Base-by-base conservation (phyloP, 2,329 filamentous ascomycete genomes). In the Aureobasidium lini region DNA sequence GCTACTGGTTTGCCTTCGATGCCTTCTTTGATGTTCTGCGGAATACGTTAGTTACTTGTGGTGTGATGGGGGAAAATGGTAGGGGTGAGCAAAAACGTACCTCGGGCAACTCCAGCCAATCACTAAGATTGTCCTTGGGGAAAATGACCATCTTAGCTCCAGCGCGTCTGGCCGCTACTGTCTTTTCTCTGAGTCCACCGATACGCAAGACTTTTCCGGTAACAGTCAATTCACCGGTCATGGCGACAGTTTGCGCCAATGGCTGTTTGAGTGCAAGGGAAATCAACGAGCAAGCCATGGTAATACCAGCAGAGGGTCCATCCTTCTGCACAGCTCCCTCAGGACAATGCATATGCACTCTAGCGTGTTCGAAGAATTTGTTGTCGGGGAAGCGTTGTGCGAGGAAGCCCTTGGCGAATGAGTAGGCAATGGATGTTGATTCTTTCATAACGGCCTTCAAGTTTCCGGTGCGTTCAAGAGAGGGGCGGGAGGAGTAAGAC, bases 391-490 rank as follows among this genome's bases (percentile, higher is more conserved):
- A 99, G 42, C 88, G 77, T 69, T 85, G 87, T 7, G 88, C 91
- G 81, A 97, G 86, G 61, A 93, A 80, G 0, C 90, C 86, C 77
- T 97, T 97, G 68, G 90, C 87, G 69, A 96, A 99, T 0, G 90
- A 95, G 78, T 99, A 97, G 48, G 94, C 95, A 64, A 99, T 96
- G 2, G 85, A 81, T 0, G 91, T 94, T 2, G 92, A 96, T 76
- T 99, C 94, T 76, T 96, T 97, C 95, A 99, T 99, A 40, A 99
- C 94, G 15, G 84, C 84, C 77, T 96, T 94, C 50, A 99, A 81
- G 70, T 97, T 97, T 61, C 94, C 94, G 0, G 94, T 99, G 62
- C 92, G 91, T 69, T 96, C 90, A 44, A 99, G 79, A 16, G 88
- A 84, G 6, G 93, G 88, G 16, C 87, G 82, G 29, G 89, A 93